These are phyloP conservation scores for Peronospora farinosa DNA, from an alignment of 352 stramenopile species.

Conservation along the genomic window DNA sequence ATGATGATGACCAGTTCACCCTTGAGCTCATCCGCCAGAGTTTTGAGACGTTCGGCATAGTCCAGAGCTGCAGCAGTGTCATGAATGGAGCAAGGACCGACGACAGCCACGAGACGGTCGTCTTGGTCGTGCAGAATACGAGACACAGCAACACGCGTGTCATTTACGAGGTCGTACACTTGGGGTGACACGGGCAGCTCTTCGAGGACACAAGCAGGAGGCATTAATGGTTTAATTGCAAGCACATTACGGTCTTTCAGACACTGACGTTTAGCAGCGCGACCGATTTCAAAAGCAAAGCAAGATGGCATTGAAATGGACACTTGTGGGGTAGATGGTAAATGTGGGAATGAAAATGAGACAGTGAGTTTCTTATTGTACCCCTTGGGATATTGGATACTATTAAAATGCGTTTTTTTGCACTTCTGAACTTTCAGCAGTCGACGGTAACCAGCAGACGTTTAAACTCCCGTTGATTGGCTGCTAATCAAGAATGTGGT, in stretches of 20 bases:
- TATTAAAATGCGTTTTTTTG: too few species aligned
- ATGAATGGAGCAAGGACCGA: constrained; percentile 82
- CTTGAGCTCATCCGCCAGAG: constrained; percentile 45
- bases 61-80: constrained; percentile 67
- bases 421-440: neutral
- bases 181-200: constrained; percentile 65
- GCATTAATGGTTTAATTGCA: constrained; percentile 65
- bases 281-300: constrained; percentile 28
- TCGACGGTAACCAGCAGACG: neutral
- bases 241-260: constrained; percentile 66
- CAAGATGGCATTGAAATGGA: constrained; percentile 17
- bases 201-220: constrained; percentile 64
- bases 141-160: constrained; percentile 43
- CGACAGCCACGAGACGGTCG: constrained; percentile 66
- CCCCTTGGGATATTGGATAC: too few species aligned
- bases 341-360: neutral
- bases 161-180: constrained; percentile 59
- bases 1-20: constrained; percentile 77
- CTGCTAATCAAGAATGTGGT: constrained; percentile 1
- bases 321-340: neutral
- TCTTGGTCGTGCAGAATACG: constrained; percentile 56
- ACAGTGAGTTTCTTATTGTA: neutral
- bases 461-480: neutral
- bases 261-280: constrained; percentile 50
- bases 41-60: constrained; percentile 60